phyloP scores from a whole-genome alignment of 768 basidiomycete species.

The Kwoniella dendrophila region DNA sequence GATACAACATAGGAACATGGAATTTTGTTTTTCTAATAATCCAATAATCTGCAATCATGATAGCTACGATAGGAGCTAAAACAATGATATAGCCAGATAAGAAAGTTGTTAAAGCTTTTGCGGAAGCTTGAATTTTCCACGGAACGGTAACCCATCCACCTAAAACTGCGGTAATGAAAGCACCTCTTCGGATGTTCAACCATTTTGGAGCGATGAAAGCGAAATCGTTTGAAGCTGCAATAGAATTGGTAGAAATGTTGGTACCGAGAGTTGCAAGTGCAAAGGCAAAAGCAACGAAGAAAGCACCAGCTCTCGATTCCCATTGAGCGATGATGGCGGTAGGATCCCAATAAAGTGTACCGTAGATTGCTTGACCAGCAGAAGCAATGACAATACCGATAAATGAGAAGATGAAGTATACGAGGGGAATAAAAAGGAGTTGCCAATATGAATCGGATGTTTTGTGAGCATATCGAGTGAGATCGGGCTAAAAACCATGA shows the following conservation, averaged over 20 bases:
- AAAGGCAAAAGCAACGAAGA: slow-evolving; percentile 78
- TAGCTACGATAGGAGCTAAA: slow-evolving; percentile 79
- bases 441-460: slow-evolving; percentile 63
- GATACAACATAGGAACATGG: slow-evolving; percentile 83
- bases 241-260: slow-evolving; percentile 75
- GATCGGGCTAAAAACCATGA: slow-evolving; percentile 63
- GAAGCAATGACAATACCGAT: slow-evolving; percentile 79
- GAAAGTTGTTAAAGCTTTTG: slow-evolving; percentile 37
- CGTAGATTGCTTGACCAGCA: slow-evolving; percentile 73
- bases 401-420: slow-evolving; percentile 76
- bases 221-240: slow-evolving; percentile 80
- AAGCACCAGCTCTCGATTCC: slow-evolving; percentile 82
- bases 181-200: slow-evolving; percentile 77
- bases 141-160: slow-evolving; percentile 85
- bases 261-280: slow-evolving; percentile 70
- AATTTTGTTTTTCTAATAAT: slow-evolving; percentile 70
- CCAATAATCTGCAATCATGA: slow-evolving; percentile 72
- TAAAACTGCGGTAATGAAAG: slow-evolving; percentile 71
- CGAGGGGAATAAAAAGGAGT: slow-evolving; percentile 71
- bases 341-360: slow-evolving; percentile 70
- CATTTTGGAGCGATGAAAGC: slow-evolving; percentile 73
- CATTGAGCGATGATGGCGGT: slow-evolving; percentile 69
- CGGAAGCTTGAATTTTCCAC: slow-evolving; percentile 75
- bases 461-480: slow-evolving; percentile 74
- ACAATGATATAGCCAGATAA: slow-evolving; percentile 74